Base-by-base conservation (phyloP, 257 asterid species). In the Gynochthodes officinalis region DNA sequence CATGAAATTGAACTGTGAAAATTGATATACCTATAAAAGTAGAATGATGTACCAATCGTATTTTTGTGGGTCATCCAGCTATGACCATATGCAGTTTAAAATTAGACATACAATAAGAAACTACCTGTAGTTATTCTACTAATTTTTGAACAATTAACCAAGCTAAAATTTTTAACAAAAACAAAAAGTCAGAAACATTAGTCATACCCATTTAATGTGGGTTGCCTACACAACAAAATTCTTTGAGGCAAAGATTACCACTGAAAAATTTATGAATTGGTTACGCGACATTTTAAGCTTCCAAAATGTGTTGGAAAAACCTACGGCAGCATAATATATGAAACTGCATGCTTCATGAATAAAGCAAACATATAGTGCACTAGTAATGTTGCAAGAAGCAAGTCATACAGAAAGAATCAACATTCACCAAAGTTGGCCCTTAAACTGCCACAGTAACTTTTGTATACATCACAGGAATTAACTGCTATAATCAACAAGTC, bases 401-500 rank as follows among this genome's bases (percentile, higher is more conserved):
- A 64, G 27, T 25, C 39, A 58, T 15, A 2, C 32, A 65, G 14
- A 65, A 65, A 63, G 49, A 65, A 8, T 11, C 12, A 67, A 8
- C 5, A 67, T 67, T 21, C 52, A 67, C 16, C 43, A 59, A 32
- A 55, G 33, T 23, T 23, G 1, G 16, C 30, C 61, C 33, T 23
- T 4, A 55, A n/a, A 10, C 43, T 30, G 39, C n/a, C 30, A 28
- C 23, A 15, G 16, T 59, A 59, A 5, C 33, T 13, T 13, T n/a
- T 13, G 8, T 30, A 32, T 12, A 48, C 59, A 44, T 9, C 12
- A 27, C 32, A 44, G 27, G 60, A 61, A 42, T n/a, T 44, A 12
- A 50, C 55, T 64, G 21, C 61, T 70, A 76, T 73, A 60, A 44
- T 54, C 30, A 48, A 30, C 50, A 61, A 78, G 72, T 75, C 97